A percentile compares a stretch with the other conserved stretches of the same genome.
Conservation (phyloP, 371 early-diverging fungal species). For the Dinochytrium kinnereticum region DNA sequence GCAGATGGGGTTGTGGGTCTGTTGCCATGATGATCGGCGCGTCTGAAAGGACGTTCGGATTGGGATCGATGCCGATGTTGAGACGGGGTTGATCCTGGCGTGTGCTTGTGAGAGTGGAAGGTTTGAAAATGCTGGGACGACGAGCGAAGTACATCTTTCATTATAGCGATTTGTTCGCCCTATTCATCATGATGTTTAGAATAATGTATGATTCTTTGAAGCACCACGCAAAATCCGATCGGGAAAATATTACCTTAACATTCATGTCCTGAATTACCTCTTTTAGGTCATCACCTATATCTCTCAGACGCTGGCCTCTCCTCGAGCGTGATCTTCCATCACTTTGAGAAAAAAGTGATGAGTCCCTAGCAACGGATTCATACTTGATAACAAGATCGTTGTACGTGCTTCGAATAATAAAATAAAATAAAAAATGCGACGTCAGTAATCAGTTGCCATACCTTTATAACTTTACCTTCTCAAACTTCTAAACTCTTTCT, state of each 20-base stretch:
- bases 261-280: conserved; percentile 54
- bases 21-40: neutral
- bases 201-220: neutral
- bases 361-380: conserved; percentile 42
- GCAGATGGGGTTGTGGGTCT: neutral
- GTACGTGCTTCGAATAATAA: conserved; percentile 49
- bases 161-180: conserved; percentile 55
- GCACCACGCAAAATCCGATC: neutral
- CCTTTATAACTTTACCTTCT: too few relatives aligned
- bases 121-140: conserved; percentile 12
- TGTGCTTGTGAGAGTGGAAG: conserved; percentile 2
- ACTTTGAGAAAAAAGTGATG: conserved; percentile 9
- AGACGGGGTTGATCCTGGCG: conserved; percentile 5
- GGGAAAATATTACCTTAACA: conserved; percentile 38
- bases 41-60: conserved; percentile 3
- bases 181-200: conserved; percentile 9
- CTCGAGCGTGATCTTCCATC: neutral
- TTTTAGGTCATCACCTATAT: conserved; percentile 50
- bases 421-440: too few relatives aligned
- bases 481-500: conserved; percentile 42
- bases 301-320: conserved; percentile 24
- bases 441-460: too few relatives aligned
- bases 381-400: conserved; percentile 50
- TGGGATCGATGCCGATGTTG: neutral
- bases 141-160: conserved; percentile 48